Base-by-base conservation (phyloP, 805 yeast species). In the Wickerhamiella hasegawae region DNA sequence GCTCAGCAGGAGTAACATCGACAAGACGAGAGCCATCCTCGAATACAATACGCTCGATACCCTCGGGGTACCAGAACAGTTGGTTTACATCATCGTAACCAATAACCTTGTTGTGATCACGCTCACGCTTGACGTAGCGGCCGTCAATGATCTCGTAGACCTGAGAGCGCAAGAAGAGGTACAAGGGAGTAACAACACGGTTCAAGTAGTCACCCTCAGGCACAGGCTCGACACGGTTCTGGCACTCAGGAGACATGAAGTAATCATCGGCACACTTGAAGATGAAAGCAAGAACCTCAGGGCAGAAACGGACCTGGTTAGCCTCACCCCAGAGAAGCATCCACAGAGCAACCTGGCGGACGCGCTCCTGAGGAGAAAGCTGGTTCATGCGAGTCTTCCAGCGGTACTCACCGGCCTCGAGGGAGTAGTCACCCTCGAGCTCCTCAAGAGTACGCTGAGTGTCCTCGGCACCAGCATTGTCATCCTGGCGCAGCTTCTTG, bases 61-160 rank as follows among this genome's bases (percentile, higher is more conserved):
- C 99, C 63, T 92, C 97, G 32, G 97, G 96, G 62, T 92, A 90
- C 99, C 99, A 90, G 64, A 92, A 90, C 49, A 90, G 69, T 68
- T 90, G 99, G 61, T 90, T 90, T 41, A 90, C 93, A 66, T 90
- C 99, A 65, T 90, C 99, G 59, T 90, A 90, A 59, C 98, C 68
- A 35, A 62, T 58, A 35, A 74, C 62, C 44, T 68, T 52, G 53
- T 64, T 52, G 62, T 74, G 90, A 57, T 82, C 90, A 45, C 67
- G 67, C 48, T 73, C 84, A 41, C 73, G 70, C 55, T 73, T 70
- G 25, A 66, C 63, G 58, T 66, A 71, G 35, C 58, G 59, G 3
- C 76, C 81, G 31, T 71, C 69, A 18, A 57, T 51, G 6, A 64
- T 51, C 44, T 69, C 71, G 52, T 70, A 76, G 20, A 74, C 77